Evolutionary conservation across 2,329 filamentous ascomycete species (phyloP).

Genomic region (Myriosclerotinia curreyana): DNA sequence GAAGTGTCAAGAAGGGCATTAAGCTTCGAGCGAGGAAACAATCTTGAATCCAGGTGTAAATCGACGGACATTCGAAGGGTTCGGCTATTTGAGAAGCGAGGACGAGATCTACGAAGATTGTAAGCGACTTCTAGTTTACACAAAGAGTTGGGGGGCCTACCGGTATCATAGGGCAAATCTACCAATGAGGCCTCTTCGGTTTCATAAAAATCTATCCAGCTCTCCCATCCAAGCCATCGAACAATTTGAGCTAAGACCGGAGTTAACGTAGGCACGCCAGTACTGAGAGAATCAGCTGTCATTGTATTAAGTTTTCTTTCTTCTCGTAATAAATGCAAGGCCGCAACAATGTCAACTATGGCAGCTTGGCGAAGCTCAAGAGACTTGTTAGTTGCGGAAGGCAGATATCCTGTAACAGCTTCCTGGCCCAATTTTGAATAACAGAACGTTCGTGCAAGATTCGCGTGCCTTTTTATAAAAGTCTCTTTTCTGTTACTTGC

Average conservation of each 20-base stretch:
- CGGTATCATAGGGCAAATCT: slow-evolving; percentile 55
- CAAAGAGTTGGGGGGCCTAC: slow-evolving; percentile 35
- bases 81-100: slow-evolving; percentile 42
- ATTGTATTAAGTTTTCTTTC: slow-evolving; percentile 77
- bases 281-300: slow-evolving; percentile 47
- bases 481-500: slow-evolving; percentile 49
- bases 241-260: slow-evolving; percentile 77
- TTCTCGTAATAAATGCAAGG: slow-evolving; percentile 82
- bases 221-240: slow-evolving; percentile 73
- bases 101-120: slow-evolving; percentile 23
- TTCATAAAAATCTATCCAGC: slow-evolving; percentile 61
- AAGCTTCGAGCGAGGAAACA: slow-evolving; percentile 39
- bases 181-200: slow-evolving; percentile 55
- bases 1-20: slow-evolving; percentile 48
- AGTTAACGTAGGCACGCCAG: slow-evolving; percentile 54
- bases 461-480: slow-evolving; percentile 53
- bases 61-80: slow-evolving; percentile 55
- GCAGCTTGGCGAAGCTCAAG: slow-evolving; percentile 57
- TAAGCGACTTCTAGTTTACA: neutral
- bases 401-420: slow-evolving; percentile 57
- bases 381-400: slow-evolving; percentile 53
- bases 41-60: slow-evolving; percentile 53
- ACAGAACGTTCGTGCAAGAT: slow-evolving; percentile 63
- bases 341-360: slow-evolving; percentile 67
- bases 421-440: slow-evolving; percentile 54